phyloP scores from a whole-genome alignment of 2,329 filamentous ascomycete species.

The Sporothrix humicola region DNA sequence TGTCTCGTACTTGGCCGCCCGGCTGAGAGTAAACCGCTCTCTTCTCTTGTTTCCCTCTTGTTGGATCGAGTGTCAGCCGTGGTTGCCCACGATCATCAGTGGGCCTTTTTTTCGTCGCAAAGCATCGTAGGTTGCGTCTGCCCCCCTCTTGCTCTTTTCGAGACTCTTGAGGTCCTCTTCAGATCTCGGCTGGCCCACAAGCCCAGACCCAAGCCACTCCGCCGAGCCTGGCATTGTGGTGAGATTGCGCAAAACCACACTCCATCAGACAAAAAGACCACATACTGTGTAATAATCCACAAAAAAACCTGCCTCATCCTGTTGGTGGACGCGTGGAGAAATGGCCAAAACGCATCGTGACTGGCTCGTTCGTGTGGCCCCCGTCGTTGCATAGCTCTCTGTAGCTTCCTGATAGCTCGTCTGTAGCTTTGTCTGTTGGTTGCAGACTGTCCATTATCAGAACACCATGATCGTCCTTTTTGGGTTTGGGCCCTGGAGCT shows the following conservation, averaged over 20 bases:
- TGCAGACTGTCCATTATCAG: neutral
- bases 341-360: neutral
- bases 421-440: neutral
- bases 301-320: constrained; percentile 20
- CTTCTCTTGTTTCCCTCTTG: neutral
- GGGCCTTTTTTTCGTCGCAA: neutral
- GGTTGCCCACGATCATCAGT: neutral
- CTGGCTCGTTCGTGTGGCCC: constrained; percentile 9
- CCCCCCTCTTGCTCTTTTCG: neutral
- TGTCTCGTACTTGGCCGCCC: neutral
- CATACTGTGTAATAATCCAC: neutral
- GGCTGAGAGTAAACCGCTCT: neutral
- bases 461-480: neutral
- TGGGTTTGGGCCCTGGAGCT: neutral
- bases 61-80: neutral
- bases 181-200: constrained; percentile 1
- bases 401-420: neutral
- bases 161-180: neutral
- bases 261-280: neutral
- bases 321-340: neutral
- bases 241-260: constrained; percentile 10
- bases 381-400: neutral
- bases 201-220: constrained; percentile 21
- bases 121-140: neutral
- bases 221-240: constrained; percentile 1